Percentiles rank a stretch among this genome's conserved stretches.
Conservation (phyloP, 805 yeast genomes). For the Kazachstania martiniae region DNA sequence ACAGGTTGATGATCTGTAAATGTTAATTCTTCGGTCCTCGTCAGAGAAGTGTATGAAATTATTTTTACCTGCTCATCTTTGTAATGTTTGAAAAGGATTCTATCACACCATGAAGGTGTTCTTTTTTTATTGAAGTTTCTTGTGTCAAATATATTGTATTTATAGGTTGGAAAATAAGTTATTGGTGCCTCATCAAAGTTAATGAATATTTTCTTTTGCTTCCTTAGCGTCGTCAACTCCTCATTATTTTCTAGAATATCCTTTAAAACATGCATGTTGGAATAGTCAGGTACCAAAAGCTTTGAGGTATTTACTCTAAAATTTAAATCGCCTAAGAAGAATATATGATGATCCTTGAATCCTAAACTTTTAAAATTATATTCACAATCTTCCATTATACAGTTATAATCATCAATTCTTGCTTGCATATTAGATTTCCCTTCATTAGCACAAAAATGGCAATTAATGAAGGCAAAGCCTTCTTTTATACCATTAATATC, state of each 20-base stretch:
- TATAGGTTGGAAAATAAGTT: conserved; percentile 70
- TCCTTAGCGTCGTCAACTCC: conserved; percentile 24
- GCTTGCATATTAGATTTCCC: conserved; percentile 37
- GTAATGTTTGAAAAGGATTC: conserved; percentile 53
- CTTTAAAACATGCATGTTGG: conserved; percentile 6
- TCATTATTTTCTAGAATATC: conserved; percentile 25
- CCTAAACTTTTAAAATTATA: conserved; percentile 8
- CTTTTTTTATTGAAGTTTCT: conserved; percentile 48
- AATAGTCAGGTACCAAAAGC: too few relatives aligned
- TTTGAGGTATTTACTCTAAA: conserved; percentile 56
- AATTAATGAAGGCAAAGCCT: conserved; percentile 48
- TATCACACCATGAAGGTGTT: conserved; percentile 84
- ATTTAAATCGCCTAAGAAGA: conserved; percentile 79
- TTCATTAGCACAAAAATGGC: conserved; percentile 75
- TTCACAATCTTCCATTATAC: conserved; percentile 42
- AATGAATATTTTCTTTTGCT: conserved; percentile 34
- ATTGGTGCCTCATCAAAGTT: conserved; percentile 63
- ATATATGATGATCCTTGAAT: conserved; percentile 57
- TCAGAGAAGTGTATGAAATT: conserved; percentile 38
- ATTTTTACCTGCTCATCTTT: conserved; percentile 20
- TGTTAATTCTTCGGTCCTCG: conserved; percentile 27
- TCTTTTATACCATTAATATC: conserved; percentile 19
- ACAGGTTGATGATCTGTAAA: conserved; percentile 83
- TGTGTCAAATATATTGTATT: conserved; percentile 39
- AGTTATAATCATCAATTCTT: conserved; percentile 44